A percentile compares a stretch with the other conserved stretches of the same genome.
Evolutionary conservation across 164 flowering plant species (phyloP).

Genomic region (Akebia trifoliata): DNA sequence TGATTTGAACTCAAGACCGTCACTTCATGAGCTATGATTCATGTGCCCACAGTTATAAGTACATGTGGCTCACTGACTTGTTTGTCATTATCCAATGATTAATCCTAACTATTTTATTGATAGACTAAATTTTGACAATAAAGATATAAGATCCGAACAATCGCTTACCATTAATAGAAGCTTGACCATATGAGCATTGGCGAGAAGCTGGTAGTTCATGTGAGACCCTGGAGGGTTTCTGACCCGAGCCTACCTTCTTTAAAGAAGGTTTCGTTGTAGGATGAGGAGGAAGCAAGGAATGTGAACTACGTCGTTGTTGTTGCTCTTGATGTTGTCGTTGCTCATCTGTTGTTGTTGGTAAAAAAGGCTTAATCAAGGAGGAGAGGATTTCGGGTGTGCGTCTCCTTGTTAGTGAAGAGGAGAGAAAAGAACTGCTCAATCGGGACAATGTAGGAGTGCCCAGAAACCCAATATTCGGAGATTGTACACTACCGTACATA

Average conservation of each 20-base stretch:
- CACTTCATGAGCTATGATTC: no score
- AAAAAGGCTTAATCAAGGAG: conserved; percentile 49
- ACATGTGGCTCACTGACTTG: no score
- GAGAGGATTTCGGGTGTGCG: conserved; percentile 78
- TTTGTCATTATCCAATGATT: no score
- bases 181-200: conserved; percentile 73
- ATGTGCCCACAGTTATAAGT: no score
- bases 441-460: conserved; percentile 68
- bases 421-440: conserved; percentile 71
- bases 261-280: conserved; percentile 37
- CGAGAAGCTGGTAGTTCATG: conserved; percentile 61
- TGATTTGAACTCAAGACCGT: no score
- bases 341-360: conserved; percentile 40
- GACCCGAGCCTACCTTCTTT: conserved; percentile 29
- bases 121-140: no score
- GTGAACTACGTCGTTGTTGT: conserved; percentile 60
- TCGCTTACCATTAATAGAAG: conserved; percentile 87
- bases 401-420: conserved; percentile 66
- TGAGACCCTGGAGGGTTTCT: conserved; percentile 36
- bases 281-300: conserved; percentile 52
- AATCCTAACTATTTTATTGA: no score
- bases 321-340: conserved; percentile 19
- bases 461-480: conserved; percentile 76
- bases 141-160: no score
- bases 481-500: conserved; percentile 75